Conservation (phyloP, 176 grass and related monocot species). For the Phoenix dactylifera region DNA sequence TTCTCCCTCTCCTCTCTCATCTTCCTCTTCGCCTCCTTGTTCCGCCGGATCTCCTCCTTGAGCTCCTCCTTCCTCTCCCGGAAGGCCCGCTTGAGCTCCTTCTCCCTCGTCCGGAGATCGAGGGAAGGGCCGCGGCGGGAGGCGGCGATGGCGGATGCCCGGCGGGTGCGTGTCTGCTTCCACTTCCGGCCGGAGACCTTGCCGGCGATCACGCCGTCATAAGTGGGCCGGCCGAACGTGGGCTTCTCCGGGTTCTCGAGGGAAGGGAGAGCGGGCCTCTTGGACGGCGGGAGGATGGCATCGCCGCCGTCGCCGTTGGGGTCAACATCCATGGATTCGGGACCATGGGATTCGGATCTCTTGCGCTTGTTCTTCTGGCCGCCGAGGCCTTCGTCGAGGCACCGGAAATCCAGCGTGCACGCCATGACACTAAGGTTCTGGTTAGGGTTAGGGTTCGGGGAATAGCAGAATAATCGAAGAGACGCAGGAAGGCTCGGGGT, state of each 20-base stretch:
- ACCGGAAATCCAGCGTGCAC: no score
- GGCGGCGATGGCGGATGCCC: slow-evolving; percentile 55
- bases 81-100: slow-evolving; percentile 79
- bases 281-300: slow-evolving; percentile 36
- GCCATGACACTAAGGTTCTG: no score
- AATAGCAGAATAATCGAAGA: no score
- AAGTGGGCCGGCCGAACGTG: slow-evolving; percentile 69
- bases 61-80: slow-evolving; percentile 65
- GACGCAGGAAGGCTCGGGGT: no score
- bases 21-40: slow-evolving; percentile 76
- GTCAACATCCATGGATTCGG: no score
- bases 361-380: no score
- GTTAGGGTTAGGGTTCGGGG: no score
- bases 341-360: no score
- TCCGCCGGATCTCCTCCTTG: slow-evolving; percentile 84
- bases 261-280: slow-evolving; percentile 62
- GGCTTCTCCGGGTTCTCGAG: slow-evolving; percentile 69
- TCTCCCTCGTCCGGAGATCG: slow-evolving; percentile 66
- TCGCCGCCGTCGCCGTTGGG: neutral
- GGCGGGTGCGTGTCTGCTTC: slow-evolving; percentile 73
- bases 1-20: slow-evolving; percentile 80
- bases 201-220: slow-evolving; percentile 84
- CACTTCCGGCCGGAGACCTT: slow-evolving; percentile 75
- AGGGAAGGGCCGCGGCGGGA: slow-evolving; percentile 47
- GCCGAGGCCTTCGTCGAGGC: no score